Evolutionary conservation across 2,329 filamentous ascomycete genomes (phyloP).

Genomic region (Aspergillus fijiensis): DNA sequence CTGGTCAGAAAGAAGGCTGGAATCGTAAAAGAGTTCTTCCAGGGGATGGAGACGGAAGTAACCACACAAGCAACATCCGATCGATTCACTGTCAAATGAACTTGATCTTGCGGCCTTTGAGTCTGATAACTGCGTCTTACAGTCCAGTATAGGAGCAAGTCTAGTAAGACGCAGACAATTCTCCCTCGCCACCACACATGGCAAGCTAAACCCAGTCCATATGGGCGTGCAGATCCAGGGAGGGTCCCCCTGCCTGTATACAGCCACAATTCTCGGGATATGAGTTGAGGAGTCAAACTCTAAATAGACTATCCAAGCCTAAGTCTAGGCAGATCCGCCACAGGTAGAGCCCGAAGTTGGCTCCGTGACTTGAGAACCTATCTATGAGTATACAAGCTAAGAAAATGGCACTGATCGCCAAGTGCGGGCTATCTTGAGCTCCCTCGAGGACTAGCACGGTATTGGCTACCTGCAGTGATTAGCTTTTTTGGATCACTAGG

Average conservation of each 20-base stretch:
- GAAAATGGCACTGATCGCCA: background rate
- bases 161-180: too few relatives aligned
- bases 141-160: background rate
- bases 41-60: too few relatives aligned
- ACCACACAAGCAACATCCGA: too few relatives aligned
- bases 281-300: background rate
- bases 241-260: background rate
- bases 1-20: too few relatives aligned
- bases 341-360: background rate
- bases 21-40: too few relatives aligned
- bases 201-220: background rate
- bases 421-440: background rate
- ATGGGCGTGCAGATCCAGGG: background rate
- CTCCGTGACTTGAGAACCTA: background rate
- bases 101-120: too few relatives aligned
- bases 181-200: background rate
- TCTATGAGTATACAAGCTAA: background rate
- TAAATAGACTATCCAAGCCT: background rate
- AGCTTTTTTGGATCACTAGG: background rate
- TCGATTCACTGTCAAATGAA: too few relatives aligned
- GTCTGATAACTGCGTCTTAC: too few relatives aligned
- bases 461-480: background rate
- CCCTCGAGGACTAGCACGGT: background rate
- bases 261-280: background rate
- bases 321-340: background rate